phyloP scores from a whole-genome alignment of 495 filamentous ascomycete genomes.

The Lichina pygmaea region DNA sequence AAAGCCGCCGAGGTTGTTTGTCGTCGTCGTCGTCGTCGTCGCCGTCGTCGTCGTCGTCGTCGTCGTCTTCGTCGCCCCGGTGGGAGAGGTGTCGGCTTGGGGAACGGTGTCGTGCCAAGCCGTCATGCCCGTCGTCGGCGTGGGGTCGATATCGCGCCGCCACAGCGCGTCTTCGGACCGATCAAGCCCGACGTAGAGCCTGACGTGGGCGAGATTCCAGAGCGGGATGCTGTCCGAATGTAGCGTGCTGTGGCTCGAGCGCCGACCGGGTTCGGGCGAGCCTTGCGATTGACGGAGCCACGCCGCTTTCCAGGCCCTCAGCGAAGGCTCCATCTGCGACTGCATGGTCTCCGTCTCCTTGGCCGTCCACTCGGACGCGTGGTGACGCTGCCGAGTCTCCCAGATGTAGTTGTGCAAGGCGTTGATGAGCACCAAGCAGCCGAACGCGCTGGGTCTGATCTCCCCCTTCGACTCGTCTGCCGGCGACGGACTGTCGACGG shows the following conservation, averaged over 20 bases:
- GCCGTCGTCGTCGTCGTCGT: too few species aligned
- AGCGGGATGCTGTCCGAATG: constrained; percentile 85
- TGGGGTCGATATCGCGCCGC: constrained; percentile 75
- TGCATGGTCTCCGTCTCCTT: constrained; percentile 92
- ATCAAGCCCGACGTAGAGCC: constrained; percentile 78
- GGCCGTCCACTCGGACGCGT: constrained; percentile 71
- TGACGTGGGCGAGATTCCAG: constrained; percentile 82
- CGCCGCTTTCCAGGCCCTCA: constrained; percentile 84
- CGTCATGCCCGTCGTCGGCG: too few species aligned
- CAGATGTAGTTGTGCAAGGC: constrained; percentile 95
- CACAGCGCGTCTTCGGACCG: constrained; percentile 84
- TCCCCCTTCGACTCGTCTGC: constrained; percentile 28
- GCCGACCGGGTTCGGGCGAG: constrained; percentile 21
- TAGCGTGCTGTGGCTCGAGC: constrained; percentile 61
- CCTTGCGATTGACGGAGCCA: constrained; percentile 20
- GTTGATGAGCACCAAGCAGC: constrained; percentile 81
- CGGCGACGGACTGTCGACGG: constrained; percentile 11
- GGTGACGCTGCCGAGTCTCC: constrained; percentile 82
- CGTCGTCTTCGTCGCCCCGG: constrained; percentile 14
- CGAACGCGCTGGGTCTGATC: constrained; percentile 74
- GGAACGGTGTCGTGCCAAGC: constrained; percentile 67
- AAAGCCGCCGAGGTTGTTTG: too few species aligned
- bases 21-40: too few species aligned
- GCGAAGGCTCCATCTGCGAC: constrained; percentile 78
- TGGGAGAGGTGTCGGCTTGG: constrained; percentile 13